A percentile compares a stretch with the other conserved stretches of the same genome.
Conservation (phyloP, 371 early-diverging fungal species). For the Apophysomyces elegans region DNA sequence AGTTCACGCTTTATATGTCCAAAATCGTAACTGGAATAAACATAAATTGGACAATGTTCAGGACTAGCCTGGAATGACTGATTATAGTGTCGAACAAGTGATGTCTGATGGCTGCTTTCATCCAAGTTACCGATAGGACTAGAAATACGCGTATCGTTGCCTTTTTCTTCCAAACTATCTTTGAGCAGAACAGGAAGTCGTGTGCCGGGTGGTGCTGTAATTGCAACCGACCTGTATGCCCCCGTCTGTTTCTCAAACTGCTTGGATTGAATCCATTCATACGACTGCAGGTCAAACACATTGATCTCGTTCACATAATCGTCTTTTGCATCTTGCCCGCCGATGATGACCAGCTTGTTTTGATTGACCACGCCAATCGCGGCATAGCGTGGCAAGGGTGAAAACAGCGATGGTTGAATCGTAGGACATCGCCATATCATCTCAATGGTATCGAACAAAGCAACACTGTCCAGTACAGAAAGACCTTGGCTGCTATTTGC, state of each 20-base stretch:
- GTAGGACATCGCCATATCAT: constrained; percentile 64
- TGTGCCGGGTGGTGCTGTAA: constrained; percentile 38
- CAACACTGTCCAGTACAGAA: constrained; percentile 69
- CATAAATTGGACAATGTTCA: constrained; percentile 47
- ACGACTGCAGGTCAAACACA: constrained; percentile 67
- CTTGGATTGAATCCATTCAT: constrained; percentile 67
- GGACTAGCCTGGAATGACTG: constrained; percentile 17
- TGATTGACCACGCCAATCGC: constrained; percentile 66
- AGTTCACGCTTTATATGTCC: constrained; percentile 74
- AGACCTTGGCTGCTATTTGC: constrained; percentile 33
- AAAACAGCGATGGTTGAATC: constrained; percentile 50
- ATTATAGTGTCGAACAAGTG: constrained; percentile 18
- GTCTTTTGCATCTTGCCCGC: constrained; percentile 80
- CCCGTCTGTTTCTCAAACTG: constrained; percentile 71
- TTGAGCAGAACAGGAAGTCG: constrained; percentile 28
- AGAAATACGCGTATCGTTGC: background rate
- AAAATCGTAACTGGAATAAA: constrained; percentile 86
- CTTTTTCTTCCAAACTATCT: constrained; percentile 3
- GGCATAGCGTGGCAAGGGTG: constrained; percentile 78
- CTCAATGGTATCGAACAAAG: constrained; percentile 64
- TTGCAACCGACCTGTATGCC: constrained; percentile 77
- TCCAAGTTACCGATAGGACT: no score
- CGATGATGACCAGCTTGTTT: constrained; percentile 68
- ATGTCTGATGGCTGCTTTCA: background rate
- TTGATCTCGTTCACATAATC: constrained; percentile 79